Percentiles rank a stretch among this genome's conserved stretches.
Conservation (phyloP, 2,329 filamentous ascomycete species). For the Penicillium verrucosum region DNA sequence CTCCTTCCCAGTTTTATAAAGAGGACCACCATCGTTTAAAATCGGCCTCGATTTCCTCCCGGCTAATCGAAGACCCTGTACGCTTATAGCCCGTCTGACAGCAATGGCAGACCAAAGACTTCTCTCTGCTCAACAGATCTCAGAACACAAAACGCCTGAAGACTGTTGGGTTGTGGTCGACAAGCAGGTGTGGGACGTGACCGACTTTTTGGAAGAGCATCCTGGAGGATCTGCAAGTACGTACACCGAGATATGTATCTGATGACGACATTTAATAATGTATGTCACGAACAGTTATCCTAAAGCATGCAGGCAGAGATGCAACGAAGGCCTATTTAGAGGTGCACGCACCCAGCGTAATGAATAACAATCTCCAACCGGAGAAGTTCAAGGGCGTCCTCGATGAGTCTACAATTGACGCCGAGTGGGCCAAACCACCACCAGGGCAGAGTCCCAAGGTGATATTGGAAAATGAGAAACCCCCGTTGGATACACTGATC, state of each 20-base stretch:
- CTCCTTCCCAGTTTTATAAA: not conserved
- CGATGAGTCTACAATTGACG: constrained; percentile 48
- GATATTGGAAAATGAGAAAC: constrained; percentile 40
- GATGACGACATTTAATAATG: not conserved
- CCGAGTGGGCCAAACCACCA: constrained; percentile 47
- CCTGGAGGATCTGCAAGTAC: constrained; percentile 57
- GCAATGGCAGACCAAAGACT: constrained; percentile 32
- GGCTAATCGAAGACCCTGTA: not conserved
- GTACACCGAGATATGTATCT: not conserved
- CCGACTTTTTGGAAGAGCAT: constrained; percentile 62
- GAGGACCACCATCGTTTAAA: not conserved
- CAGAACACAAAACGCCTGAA: constrained; percentile 47
- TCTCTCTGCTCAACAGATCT: constrained; percentile 46
- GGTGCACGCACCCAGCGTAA: constrained; percentile 48
- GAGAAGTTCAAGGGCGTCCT: constrained; percentile 52
- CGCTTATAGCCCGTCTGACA: not conserved
- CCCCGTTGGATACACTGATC: constrained; percentile 55
- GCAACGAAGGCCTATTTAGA: constrained; percentile 46
- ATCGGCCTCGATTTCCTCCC: not conserved
- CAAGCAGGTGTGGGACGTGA: constrained; percentile 65
- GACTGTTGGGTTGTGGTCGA: constrained; percentile 68
- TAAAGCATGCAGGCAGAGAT: constrained; percentile 47
- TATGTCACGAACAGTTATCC: constrained; percentile 35
- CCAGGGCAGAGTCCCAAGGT: constrained; percentile 30
- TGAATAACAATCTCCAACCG: constrained; percentile 42